phyloP scores from a whole-genome alignment of 2,329 filamentous ascomycete genomes.

The Arthroderma sp. region DNA sequence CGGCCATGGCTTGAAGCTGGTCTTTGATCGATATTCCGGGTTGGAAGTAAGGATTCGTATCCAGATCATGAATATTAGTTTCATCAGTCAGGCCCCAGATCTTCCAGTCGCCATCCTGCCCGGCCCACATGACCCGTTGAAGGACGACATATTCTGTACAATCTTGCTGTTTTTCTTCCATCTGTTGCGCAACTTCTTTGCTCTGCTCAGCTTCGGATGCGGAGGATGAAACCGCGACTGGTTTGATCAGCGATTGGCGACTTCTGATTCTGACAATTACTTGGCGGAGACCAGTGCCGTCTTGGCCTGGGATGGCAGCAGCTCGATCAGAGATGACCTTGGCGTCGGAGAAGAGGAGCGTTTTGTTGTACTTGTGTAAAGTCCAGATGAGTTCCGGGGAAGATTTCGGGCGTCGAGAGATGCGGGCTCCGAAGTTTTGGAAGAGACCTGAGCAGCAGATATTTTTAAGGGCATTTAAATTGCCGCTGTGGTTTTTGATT shows the following conservation, averaged over 20 bases:
- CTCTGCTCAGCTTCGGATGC: constrained; percentile 2
- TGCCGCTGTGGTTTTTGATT: constrained; percentile 18
- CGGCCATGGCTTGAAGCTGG: constrained; percentile 21
- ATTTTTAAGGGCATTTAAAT: constrained; percentile 21
- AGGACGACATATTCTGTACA: constrained; percentile 39
- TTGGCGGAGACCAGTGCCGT: constrained; percentile 28
- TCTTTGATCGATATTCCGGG: constrained; percentile 23
- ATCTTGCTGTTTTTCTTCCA: constrained; percentile 26
- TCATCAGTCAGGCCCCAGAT: constrained; percentile 37
- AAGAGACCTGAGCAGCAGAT: constrained; percentile 28
- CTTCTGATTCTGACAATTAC: constrained; percentile 27
- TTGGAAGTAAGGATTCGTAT: constrained; percentile 22
- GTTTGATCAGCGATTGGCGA: constrained; percentile 23
- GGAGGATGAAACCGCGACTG: constrained; percentile 6
- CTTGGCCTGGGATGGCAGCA: constrained; percentile 25
- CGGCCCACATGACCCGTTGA: constrained; percentile 32
- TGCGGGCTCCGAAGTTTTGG: constrained; percentile 21
- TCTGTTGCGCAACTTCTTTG: constrained; percentile 4
- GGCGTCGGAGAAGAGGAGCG: constrained; percentile 24
- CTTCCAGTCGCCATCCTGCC: constrained; percentile 33
- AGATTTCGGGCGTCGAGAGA: constrained; percentile 20
- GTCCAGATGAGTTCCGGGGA: constrained; percentile 22
- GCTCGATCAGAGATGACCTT: constrained; percentile 30
- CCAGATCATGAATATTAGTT: constrained; percentile 27
- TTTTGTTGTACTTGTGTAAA: constrained; percentile 24